phyloP scores from a whole-genome alignment of 2,329 filamentous ascomycete species.

The Colletotrichum liaoningense region DNA sequence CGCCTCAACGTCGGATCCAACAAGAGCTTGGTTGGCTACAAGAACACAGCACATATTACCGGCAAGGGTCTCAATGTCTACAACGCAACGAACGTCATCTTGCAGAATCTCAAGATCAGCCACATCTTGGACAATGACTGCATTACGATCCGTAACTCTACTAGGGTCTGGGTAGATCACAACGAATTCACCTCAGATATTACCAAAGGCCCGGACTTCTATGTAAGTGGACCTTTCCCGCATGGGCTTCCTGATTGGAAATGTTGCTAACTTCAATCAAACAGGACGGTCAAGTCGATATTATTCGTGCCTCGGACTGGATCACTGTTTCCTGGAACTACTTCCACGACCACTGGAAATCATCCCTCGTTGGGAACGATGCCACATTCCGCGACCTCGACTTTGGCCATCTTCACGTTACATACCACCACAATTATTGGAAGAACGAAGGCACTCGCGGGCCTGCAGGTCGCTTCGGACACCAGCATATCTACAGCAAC shows the following conservation, averaged over 20 bases:
- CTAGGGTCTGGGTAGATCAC: slow-evolving; percentile 59
- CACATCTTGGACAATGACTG: slow-evolving; percentile 53
- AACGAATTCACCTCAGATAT: slow-evolving; percentile 59
- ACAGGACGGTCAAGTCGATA: slow-evolving; percentile 59
- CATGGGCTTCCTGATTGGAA: neutral
- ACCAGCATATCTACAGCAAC: slow-evolving; percentile 62
- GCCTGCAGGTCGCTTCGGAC: slow-evolving; percentile 60
- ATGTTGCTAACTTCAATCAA: neutral
- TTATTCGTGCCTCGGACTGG: slow-evolving; percentile 56
- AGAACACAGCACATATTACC: slow-evolving; percentile 48
- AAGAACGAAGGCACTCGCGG: slow-evolving; percentile 57
- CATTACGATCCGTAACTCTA: slow-evolving; percentile 57
- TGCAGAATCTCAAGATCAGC: slow-evolving; percentile 51
- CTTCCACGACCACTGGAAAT: slow-evolving; percentile 59
- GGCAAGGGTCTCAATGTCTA: slow-evolving; percentile 49
- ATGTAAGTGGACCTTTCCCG: slow-evolving; percentile 37
- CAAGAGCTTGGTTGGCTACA: slow-evolving; percentile 54
- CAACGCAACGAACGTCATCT: slow-evolving; percentile 51
- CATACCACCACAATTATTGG: slow-evolving; percentile 64
- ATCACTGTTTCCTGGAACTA: slow-evolving; percentile 61
- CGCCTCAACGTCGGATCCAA: slow-evolving; percentile 58
- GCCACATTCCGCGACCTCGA: slow-evolving; percentile 52
- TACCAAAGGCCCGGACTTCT: slow-evolving; percentile 50
- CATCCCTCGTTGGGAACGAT: slow-evolving; percentile 56
- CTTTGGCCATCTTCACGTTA: slow-evolving; percentile 57